Evolutionary conservation across 2,329 filamentous ascomycete species (phyloP).

Genomic region (Claviceps humidiphila): DNA sequence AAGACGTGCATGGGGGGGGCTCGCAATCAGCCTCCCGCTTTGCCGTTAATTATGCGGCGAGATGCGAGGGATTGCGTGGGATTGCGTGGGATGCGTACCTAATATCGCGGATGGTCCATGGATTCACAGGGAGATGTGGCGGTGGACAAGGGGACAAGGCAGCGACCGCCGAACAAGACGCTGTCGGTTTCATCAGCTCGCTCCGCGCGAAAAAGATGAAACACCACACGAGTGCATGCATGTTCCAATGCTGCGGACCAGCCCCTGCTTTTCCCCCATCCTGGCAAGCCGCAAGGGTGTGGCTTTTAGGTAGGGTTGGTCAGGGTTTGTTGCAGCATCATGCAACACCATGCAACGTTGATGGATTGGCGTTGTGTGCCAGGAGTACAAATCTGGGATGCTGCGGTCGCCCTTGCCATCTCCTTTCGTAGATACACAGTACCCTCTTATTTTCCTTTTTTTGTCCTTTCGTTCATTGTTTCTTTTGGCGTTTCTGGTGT

Average conservation of each 20-base stretch:
- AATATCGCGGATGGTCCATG: neutral
- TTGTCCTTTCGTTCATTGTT: neutral
- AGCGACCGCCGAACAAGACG: neutral
- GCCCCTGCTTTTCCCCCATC: too few relatives aligned
- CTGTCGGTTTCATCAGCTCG: conserved; percentile 3
- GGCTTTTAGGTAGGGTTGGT: too few relatives aligned
- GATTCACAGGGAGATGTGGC: neutral
- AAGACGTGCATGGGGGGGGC: neutral
- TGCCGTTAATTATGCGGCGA: neutral
- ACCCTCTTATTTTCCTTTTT: neutral
- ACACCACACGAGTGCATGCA: conserved; percentile 1
- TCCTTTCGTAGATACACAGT: too few relatives aligned
- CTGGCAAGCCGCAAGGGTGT: too few relatives aligned
- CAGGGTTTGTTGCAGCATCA: neutral
- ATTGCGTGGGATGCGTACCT: neutral
- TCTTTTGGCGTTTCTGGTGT: neutral
- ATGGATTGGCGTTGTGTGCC: neutral
- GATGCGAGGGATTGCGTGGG: neutral
- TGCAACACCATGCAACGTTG: neutral
- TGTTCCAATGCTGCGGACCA: neutral
- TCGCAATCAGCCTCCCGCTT: neutral
- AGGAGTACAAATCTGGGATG: neutral
- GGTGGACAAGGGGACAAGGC: neutral
- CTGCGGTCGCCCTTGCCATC: too few relatives aligned
- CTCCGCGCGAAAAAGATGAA: conserved; percentile 1